Percentiles rank a stretch among this genome's conserved stretches.
Conservation (phyloP, 2,329 filamentous ascomycete genomes). For the Thielaviopsis punctulata region DNA sequence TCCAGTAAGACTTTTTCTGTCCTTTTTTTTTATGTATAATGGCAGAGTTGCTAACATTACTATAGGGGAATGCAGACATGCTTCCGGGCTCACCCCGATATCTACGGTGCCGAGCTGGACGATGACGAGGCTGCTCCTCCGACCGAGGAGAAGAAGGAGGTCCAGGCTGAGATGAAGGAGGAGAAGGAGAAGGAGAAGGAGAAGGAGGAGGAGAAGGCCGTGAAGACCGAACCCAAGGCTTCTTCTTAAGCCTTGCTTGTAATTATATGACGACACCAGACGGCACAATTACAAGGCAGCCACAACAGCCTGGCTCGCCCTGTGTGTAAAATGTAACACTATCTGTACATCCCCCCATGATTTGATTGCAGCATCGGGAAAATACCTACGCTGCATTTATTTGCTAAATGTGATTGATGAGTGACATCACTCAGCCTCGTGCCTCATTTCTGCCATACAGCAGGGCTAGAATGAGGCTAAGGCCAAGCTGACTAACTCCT, state of each 20-base stretch:
- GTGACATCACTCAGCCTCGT: too few relatives aligned
- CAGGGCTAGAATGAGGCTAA: too few relatives aligned
- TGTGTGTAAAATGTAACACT: constrained; percentile 6
- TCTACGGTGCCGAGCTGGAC: constrained; percentile 78
- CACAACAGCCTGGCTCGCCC: background rate
- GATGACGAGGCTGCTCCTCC: constrained; percentile 40
- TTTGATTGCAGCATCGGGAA: too few relatives aligned
- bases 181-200: constrained; percentile 12
- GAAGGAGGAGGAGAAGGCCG: constrained; percentile 18
- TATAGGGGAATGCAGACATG: constrained; percentile 87
- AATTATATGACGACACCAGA: background rate
- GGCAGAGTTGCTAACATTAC: constrained; percentile 18
- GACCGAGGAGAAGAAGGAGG: constrained; percentile 11
- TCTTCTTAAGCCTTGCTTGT: constrained; percentile 1
- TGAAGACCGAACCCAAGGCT: background rate
- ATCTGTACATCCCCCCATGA: constrained; percentile 9
- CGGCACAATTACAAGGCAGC: background rate
- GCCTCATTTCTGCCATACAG: too few relatives aligned
- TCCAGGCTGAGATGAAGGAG: background rate
- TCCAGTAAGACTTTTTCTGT: constrained; percentile 49
- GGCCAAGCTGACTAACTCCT: too few relatives aligned
- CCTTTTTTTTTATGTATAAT: background rate
- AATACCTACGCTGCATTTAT: too few relatives aligned
- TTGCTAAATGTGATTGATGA: too few relatives aligned
- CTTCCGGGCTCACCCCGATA: constrained; percentile 80